A percentile compares a stretch with the other conserved stretches of the same genome.
Evolutionary conservation across 169 alveolate genomes (phyloP).

Genomic region (Plasmodium relictum): DNA sequence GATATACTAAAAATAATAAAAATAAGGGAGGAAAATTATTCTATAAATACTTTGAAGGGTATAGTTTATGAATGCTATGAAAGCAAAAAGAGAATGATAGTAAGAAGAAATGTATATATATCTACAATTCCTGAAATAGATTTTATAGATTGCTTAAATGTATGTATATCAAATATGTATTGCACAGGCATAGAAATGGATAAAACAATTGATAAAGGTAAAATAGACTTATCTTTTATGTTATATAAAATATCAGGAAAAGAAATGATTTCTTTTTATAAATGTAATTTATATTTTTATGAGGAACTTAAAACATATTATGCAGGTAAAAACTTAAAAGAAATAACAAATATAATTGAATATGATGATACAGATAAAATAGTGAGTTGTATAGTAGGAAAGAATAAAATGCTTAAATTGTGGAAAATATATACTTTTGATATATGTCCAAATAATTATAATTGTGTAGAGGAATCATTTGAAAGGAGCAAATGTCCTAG

Average conservation of each 20-base stretch:
- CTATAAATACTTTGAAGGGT: conserved; percentile 1
- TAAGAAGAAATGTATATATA: conserved; percentile 27
- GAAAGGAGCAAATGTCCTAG: conserved; percentile 79
- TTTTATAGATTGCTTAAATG: conserved; percentile 64
- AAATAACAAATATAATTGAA: conserved; percentile 23
- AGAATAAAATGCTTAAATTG: conserved; percentile 19
- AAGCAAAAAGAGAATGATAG: conserved; percentile 1
- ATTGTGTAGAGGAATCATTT: conserved; percentile 70
- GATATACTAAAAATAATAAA: conserved; percentile 22
- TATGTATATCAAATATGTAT: conserved; percentile 80
- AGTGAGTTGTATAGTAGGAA: conserved; percentile 38
- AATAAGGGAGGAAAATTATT: conserved; percentile 44
- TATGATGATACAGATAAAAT: conserved; percentile 25
- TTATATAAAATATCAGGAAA: conserved; percentile 33
- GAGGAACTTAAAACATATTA: conserved; percentile 29
- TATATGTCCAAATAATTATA: conserved; percentile 81
- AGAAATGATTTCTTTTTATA: conserved; percentile 14
- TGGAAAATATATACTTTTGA: conserved; percentile 55
- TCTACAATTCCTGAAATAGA: conserved; percentile 73
- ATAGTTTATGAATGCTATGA: conserved; percentile 36
- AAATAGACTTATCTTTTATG: conserved; percentile 19
- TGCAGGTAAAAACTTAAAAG: conserved; percentile 10
- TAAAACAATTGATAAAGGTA: conserved; percentile 36
- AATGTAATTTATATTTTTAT: conserved; percentile 53
- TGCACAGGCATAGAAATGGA: conserved; percentile 84